Evolutionary conservation across 2,329 filamentous ascomycete species (phyloP), one percentile per base, ranked within the genome.

Genomic region (Colletotrichum sp.): DNA sequence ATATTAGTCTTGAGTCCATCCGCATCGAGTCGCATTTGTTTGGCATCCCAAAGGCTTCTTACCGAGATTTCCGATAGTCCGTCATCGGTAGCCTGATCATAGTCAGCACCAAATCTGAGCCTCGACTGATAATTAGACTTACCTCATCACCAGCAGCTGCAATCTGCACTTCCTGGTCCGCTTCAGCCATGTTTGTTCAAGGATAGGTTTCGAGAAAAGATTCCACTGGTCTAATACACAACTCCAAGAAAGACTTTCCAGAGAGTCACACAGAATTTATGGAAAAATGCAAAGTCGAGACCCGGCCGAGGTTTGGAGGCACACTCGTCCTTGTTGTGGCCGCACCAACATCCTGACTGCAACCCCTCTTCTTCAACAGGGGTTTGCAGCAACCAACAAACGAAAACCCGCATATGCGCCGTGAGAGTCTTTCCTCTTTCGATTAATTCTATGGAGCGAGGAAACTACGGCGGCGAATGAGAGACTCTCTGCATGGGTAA

Each of bases 61-160:
- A 48, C 43, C 1, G 43, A 48, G n/a, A 48, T 48, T 48, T 48
- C 43, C 10, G 43, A 48, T 0, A 48, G n/a, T 48, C 18, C 10
- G 43, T 48, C 43, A 48, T 48, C 2, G 0, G 43, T 48, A 48
- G 43, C 43, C 43, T 48, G 1, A 2, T 0, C 9, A 0, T n/a
- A 48, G 0, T 48, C 7, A 48, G 43, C 43, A 48, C 12, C n/a
- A 48, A 0, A 10, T 48, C 43, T 48, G 18, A 13, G 43, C 2
- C 43, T 48, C 1, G 43, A n/a, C 9, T 48, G 1, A 21, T 21
- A 0, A 48, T 48, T 0, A 12, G 18, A 48, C 43, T 48, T 48
- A 21, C 43, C 18, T 48, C 43, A 48, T 48, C 43, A n/a, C 43
- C 43, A 48, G 43, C 43, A 48, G 43, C n/a, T 48, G 43, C 43